Base-by-base conservation (phyloP, 306 rosid species). In the Begonia fuchsioides region DNA sequence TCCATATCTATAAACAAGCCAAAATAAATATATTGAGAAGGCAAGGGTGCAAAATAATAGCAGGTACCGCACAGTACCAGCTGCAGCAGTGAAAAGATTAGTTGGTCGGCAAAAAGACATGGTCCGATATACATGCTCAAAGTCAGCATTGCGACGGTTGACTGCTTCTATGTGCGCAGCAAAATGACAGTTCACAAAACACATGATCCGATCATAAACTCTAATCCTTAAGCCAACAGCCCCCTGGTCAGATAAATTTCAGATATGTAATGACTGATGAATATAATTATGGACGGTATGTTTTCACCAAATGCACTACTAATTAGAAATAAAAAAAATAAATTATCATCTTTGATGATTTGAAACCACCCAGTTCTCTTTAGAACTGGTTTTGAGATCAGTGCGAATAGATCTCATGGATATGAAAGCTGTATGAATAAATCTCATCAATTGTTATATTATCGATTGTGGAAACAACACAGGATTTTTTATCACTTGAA, bases 121-220 rank as follows among this genome's bases (percentile, higher is more conserved):
- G 38, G 86, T 84, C 43, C 82, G 90, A 54, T 74, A 90, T 49
- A 90, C 95, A 76, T 79, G 77, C 68, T 81, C 94, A 40, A 90
- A 90, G 71, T 90, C 97, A 40, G 90, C 82, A 69, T 90, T 90
- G 47, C 97, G 95, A 57, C 97, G 95, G 64, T 57, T 54, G 53
- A 90, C 95, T 53, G 94, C 97, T 51, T 90, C 97, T 59, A 74
- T 68, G 75, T 90, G 97, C 49, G 97, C 97, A 54, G 97, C 97
- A 69, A 90, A 90, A 82, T 90, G 97, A 67, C 97, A 90, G 74
- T 84, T 90, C 43, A 90, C 82, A 65, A 84, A 84, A 80, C 97
- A 84, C 78, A 84, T 61, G 64, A 69, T 65, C 59, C 80, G 74
- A 61, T 63, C 87, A 59, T 74, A 90, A 64, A 90, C 79, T 76